Conservation (phyloP, 106 monocot species). For the Acorus calamus region DNA sequence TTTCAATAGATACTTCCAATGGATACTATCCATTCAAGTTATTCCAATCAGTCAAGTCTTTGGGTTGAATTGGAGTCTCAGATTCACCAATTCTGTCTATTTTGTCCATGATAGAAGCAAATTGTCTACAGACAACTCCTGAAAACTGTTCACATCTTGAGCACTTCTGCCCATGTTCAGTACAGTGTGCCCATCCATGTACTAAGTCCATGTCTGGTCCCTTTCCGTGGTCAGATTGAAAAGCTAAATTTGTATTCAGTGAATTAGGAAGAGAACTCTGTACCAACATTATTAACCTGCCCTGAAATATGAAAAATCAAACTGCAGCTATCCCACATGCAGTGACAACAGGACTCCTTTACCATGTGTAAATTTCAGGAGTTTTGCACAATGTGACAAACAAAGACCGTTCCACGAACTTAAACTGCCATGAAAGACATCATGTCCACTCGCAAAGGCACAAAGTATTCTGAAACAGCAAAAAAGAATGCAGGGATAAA, state of each 20-base stretch:
- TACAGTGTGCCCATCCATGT: slow-evolving; percentile 13
- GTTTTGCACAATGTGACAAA: too few relatives aligned
- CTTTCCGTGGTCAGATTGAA: slow-evolving; percentile 3
- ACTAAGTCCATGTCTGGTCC: background rate
- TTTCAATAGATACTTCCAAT: too few relatives aligned
- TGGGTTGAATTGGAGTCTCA: background rate
- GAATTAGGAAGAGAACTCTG: slow-evolving; percentile 11
- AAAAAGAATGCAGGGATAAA: too few relatives aligned
- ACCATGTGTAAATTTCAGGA: too few relatives aligned
- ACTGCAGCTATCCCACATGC: background rate
- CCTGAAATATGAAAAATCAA: background rate
- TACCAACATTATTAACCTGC: slow-evolving; percentile 18
- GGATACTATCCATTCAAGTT: too few relatives aligned
- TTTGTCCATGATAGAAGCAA: background rate
- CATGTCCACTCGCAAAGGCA: too few relatives aligned
- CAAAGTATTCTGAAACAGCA: too few relatives aligned
- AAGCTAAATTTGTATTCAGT: slow-evolving; percentile 9
- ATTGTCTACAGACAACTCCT: background rate
- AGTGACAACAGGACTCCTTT: too few relatives aligned
- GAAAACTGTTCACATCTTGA: background rate
- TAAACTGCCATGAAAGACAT: too few relatives aligned
- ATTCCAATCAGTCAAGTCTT: too few relatives aligned
- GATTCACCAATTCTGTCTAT: background rate
- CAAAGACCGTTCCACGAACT: too few relatives aligned
- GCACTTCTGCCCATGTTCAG: slow-evolving; percentile 9